These are phyloP conservation scores for Endoconidiophora laricicola DNA, from an alignment of 2,329 filamentous ascomycete genomes.

Conservation along the genomic window DNA sequence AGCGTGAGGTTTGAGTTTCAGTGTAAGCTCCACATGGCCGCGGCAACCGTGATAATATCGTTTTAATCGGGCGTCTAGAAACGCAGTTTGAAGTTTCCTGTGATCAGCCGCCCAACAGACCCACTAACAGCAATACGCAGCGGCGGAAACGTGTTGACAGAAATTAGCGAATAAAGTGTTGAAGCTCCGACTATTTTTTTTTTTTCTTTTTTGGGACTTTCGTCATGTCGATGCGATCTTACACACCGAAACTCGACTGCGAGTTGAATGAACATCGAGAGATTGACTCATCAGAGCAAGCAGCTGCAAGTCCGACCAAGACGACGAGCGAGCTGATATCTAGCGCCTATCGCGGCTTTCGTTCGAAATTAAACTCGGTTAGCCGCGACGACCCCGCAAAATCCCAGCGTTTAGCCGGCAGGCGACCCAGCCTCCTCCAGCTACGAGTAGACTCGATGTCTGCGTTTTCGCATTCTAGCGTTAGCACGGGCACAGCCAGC, in stretches of 20 bases:
- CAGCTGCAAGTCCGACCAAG: constrained; percentile 17
- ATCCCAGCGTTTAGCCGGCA: constrained; percentile 9
- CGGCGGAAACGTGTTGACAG: not conserved
- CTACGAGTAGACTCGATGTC: constrained; percentile 28
- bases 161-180: not conserved
- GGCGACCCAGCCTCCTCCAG: constrained; percentile 16
- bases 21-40: too few relatives aligned
- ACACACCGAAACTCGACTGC: too few relatives aligned
- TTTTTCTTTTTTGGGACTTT: not conserved
- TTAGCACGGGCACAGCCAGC: not conserved
- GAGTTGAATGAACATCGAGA: too few relatives aligned
- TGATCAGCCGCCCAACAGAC: too few relatives aligned
- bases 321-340: constrained; percentile 32
- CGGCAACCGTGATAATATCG: too few relatives aligned
- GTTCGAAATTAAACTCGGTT: constrained; percentile 20
- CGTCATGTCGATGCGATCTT: too few relatives aligned
- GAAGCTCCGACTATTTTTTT: not conserved
- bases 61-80: too few relatives aligned
- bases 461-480: constrained; percentile 12
- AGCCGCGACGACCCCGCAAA: constrained; percentile 27
- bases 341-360: constrained; percentile 35
- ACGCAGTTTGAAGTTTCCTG: too few relatives aligned
- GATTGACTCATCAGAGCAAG: not conserved
- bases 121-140: too few relatives aligned
- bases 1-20: too few relatives aligned